These are phyloP conservation scores for Daphne laureola DNA, from an alignment of 441 rosid species.

Conservation along the genomic window DNA sequence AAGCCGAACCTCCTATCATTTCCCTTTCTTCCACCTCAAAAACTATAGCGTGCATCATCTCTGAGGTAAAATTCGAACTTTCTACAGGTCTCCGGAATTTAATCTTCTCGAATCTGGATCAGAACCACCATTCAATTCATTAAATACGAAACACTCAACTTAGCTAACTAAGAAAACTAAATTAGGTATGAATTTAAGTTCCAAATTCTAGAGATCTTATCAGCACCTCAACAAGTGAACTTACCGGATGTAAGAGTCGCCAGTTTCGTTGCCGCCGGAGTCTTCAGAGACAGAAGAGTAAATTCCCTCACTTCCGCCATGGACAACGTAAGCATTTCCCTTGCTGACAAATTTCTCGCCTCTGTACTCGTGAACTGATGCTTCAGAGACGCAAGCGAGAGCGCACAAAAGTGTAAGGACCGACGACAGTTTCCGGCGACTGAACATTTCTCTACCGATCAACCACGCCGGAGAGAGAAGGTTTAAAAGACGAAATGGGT, in stretches of 20 bases:
- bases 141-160: neutral
- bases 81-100: conserved; percentile 50
- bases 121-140: conserved; percentile 13
- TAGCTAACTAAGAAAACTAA: neutral
- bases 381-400: conserved; percentile 26
- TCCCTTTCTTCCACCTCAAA: conserved; percentile 91
- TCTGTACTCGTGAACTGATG: conserved; percentile 79
- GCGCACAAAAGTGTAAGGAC: conserved; percentile 21
- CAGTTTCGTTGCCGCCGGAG: conserved; percentile 25
- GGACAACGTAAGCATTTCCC: conserved; percentile 88
- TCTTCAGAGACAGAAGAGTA: conserved; percentile 48
- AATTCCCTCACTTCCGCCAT: conserved; percentile 93
- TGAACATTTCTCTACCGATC: conserved; percentile 15
- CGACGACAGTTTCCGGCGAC: conserved; percentile 9
- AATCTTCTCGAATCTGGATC: conserved; percentile 74
- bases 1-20: conserved; percentile 87
- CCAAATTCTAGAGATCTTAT: neutral
- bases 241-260: conserved; percentile 76
- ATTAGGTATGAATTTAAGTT: neutral
- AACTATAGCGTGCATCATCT: conserved; percentile 58
- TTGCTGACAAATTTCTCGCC: conserved; percentile 59
- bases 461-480: neutral
- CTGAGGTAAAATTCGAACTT: conserved; percentile 40
- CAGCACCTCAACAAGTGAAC: neutral
- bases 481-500: conserved; percentile 14